Evolutionary conservation across 2,329 filamentous ascomycete species (phyloP), one percentile per base, ranked within the genome.

Genomic region (Trichoderma atrobrunneum): DNA sequence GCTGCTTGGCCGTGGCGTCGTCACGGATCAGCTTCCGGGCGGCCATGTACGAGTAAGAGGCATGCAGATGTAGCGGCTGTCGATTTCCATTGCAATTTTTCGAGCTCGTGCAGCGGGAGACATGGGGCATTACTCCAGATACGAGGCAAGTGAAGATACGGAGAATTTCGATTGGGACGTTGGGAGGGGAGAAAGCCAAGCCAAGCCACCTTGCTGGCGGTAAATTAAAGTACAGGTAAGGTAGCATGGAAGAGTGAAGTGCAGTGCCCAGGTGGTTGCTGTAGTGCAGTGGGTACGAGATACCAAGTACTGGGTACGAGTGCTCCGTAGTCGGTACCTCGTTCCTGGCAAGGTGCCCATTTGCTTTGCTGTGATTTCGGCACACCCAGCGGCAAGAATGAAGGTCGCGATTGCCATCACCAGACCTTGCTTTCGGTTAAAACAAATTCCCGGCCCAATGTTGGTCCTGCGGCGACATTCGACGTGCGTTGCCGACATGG

Each of bases 131-230:
- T 62, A 28, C 57, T 54, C 57, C 28, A 54, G 32, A 61, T 61
- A 54, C 24, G 36, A n/a, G 32, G 36, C 43, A 32, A 36, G 32
- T 28, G 24, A 28, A 32, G 32, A 34, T 57, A 71, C 68, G 68
- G 68, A 71, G 68, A 71, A 71, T 71, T 71, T 71, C 56, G 36
- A 70, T 62, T 61, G 67, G 57, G 60, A 48, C 54, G 65, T 48
- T 48, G 43, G 57, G 57, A 56, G 59, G 67, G 43, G 21, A 39
- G 26, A 64, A 59, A 39, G 60, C 60, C 48, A 71, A 71, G 60
- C 24, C 48, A 64, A 36, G 68, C 59, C 68, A 32, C 24, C 24
- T 26, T 30, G 43, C 24, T 56, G 59, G 57, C 26, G 68, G 59
- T 39, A 57, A 64, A 71, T 64, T 64, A 34, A 64, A 63, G 68